Evolutionary conservation across 177 flowering plant species (phyloP), one percentile per base, ranked within the genome.

Genomic region (Viscum album): DNA sequence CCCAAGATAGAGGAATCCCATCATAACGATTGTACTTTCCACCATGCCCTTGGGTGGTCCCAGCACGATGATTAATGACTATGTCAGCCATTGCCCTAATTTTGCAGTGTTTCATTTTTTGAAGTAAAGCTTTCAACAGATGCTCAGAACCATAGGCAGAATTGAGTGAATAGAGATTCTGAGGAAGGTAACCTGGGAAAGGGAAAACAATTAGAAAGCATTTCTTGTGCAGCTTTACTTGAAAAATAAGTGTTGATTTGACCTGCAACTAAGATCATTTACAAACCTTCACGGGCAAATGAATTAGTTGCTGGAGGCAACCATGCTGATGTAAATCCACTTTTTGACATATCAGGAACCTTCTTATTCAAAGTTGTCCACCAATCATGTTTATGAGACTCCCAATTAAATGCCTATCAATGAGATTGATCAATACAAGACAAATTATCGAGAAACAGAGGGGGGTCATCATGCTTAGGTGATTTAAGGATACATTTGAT

Each of bases 11-110:
- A 52, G 96, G 86, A 73, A 92, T 81, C 50, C 93, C 96, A 80
- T 92, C 98, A 78, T 82, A 92, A 43, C 98, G 98, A 71, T 92
- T 92, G 68, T 89, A 88, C 82, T 45, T 83, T 71, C 96, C 96
- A 16, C 91, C 93, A 84, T 85, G 88, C 34, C 98, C 98, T 80
- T 73, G 68, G 24, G 89, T 81, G 36, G 98, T 90, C n/a, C 98
- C 98, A 79, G 81, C 72, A 61, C 98, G 96, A 81, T 90, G 98
- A 79, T 90, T 92, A 77, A 90, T 86, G 73, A 92, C 97, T 69
- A 90, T 85, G 80, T 92, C 98, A 68, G 97, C 96, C 96, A 92
- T 92, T 70, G 96, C 77, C 79, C 98, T 81, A 72, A 92, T 86
- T 69, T 84, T 85, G 75, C 79, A 67, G 71, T 81, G 85, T 79